phyloP scores from a whole-genome alignment of 2,329 filamentous ascomycete species.

The Biscogniauxia marginata region DNA sequence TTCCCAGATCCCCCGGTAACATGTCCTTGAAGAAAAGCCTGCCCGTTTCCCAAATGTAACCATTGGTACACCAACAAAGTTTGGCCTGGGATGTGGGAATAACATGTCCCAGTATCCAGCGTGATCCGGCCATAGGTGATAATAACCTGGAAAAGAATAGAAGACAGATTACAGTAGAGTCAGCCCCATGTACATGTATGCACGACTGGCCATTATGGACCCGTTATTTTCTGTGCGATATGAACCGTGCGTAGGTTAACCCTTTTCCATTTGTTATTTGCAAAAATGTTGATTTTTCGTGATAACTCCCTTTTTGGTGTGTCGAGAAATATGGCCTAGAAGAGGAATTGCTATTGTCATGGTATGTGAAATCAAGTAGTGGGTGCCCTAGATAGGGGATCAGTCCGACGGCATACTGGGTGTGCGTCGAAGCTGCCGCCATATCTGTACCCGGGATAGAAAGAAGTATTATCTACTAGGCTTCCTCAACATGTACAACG shows the following conservation, averaged over 20 bases:
- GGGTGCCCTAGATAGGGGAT: too few relatives aligned
- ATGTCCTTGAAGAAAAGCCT: not conserved
- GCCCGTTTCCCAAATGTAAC: not conserved
- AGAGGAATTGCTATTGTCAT: not conserved
- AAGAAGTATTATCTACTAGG: not conserved
- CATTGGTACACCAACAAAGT: not conserved
- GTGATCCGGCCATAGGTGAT: not conserved
- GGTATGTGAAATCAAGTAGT: not conserved
- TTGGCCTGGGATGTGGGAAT: not conserved
- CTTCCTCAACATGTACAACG: constrained; percentile 17
- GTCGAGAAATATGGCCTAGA: not conserved
- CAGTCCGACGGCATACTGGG: too few relatives aligned
- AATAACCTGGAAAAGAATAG: not conserved
- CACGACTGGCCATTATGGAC: not conserved
- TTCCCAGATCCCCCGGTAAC: not conserved
- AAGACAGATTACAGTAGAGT: not conserved
- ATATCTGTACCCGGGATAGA: not conserved
- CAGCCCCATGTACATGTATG: not conserved
- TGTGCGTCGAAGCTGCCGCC: not conserved
- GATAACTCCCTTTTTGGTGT: not conserved
- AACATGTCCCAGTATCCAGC: not conserved
- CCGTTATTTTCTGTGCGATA: not conserved
- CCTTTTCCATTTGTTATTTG: not conserved
- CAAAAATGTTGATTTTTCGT: not conserved
- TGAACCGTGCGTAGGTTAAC: not conserved